These are phyloP conservation scores for Aureobasidium lini DNA, from an alignment of 2,329 filamentous ascomycete species.

Conservation along the genomic window DNA sequence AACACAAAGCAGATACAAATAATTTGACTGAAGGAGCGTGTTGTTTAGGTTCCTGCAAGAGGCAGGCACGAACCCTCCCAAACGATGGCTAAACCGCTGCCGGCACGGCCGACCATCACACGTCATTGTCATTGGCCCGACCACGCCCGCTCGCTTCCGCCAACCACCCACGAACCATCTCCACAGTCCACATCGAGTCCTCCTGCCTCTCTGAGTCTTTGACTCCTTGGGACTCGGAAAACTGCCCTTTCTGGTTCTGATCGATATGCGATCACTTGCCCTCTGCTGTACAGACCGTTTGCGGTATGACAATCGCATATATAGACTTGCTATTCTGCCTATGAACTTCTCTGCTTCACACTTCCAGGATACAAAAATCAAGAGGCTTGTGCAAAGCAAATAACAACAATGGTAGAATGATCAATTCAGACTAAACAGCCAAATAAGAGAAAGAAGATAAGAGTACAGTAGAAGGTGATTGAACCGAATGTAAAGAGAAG, in stretches of 20 bases:
- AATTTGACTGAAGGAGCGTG: neutral
- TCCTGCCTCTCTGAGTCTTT: neutral
- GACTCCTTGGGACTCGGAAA: neutral
- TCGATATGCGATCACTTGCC: too few relatives aligned
- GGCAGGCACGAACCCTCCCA: neutral
- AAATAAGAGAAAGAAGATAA: neutral
- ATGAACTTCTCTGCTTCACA: too few relatives aligned
- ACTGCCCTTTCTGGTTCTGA: neutral
- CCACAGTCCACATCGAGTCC: neutral
- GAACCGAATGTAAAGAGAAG: neutral
- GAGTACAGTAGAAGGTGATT: neutral
- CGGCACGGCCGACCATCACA: neutral
- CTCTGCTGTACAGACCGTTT: too few relatives aligned
- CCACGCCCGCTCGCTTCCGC: neutral
- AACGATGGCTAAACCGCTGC: neutral
- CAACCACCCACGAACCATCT: conserved; percentile 1
- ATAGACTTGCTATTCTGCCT: too few relatives aligned
- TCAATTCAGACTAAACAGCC: too few relatives aligned
- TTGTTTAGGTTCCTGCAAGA: conserved; percentile 1
- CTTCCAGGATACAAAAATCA: too few relatives aligned
- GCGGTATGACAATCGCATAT: too few relatives aligned
- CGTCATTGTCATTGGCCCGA: neutral
- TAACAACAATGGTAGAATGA: too few relatives aligned
- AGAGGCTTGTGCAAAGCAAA: too few relatives aligned
- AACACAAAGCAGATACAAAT: neutral